Conservation (phyloP, 805 yeast genomes). For the Lachancea quebecensis region DNA sequence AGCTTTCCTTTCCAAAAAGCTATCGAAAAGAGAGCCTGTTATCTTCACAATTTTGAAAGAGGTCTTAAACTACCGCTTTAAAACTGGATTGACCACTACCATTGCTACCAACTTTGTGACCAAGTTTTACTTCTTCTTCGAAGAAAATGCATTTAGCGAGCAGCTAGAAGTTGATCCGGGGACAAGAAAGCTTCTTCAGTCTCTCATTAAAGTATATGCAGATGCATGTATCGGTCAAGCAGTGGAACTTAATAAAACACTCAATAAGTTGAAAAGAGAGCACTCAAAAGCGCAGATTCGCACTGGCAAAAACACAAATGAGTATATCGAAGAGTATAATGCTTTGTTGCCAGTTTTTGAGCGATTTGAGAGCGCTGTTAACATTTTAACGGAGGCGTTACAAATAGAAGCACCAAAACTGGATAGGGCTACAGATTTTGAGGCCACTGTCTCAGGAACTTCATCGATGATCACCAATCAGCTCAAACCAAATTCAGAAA, state of each 20-base stretch:
- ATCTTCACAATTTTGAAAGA: constrained; percentile 41
- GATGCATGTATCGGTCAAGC: constrained; percentile 37
- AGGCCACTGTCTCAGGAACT: constrained; percentile 19
- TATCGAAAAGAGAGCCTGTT: constrained; percentile 34
- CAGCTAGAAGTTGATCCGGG: constrained; percentile 26
- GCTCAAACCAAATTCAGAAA: constrained; percentile 15
- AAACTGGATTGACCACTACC: constrained; percentile 29
- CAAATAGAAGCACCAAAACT: constrained; percentile 34
- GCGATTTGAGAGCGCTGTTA: constrained; percentile 38
- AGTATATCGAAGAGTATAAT: constrained; percentile 33
- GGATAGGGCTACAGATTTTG: constrained; percentile 23
- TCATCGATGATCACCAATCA: constrained; percentile 23
- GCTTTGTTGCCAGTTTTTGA: constrained; percentile 34
- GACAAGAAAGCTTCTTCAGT: constrained; percentile 27
- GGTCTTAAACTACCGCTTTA: constrained; percentile 36
- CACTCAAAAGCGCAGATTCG: constrained; percentile 53
- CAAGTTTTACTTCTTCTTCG: constrained; percentile 35
- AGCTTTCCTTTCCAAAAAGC: constrained; percentile 33
- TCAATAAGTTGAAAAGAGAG: constrained; percentile 32
- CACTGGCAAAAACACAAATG: constrained; percentile 50
- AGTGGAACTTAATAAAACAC: constrained; percentile 31
- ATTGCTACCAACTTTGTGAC: constrained; percentile 45
- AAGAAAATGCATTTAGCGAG: constrained; percentile 23
- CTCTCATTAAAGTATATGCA: constrained; percentile 38
- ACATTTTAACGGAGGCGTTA: constrained; percentile 38